Evolutionary conservation across 306 rosid species (phyloP), one percentile per base, ranked within the genome.

Genomic region (Dalbergia cultrata): DNA sequence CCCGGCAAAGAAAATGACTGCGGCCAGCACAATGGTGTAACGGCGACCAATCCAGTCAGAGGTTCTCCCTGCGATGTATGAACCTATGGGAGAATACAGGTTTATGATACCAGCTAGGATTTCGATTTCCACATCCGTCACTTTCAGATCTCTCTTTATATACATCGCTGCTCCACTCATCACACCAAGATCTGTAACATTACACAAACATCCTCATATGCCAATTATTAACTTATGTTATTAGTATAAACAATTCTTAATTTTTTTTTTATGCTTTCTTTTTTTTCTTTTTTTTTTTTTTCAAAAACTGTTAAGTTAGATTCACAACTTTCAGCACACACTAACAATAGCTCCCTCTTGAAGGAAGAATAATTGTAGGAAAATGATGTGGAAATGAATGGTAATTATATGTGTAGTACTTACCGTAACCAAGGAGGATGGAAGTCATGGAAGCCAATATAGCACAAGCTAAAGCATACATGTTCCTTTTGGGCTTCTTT

Each of bases 31-130:
- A 44, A 91, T 93, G 7, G 97, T 93, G 84, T 91, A 91, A 39
- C 95, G 97, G 5, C 98, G 87, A 8, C 98, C 98, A 5, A 93
- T 82, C 97, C 92, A 93, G 37, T 93, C 97, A 1, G 98, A 91
- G 3, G 93, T 89, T 87, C 90, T 78, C 0, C 98, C 98, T 0
- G 97, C 93, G 0, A 86, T 86, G 34, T 66, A 81, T 0, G 98
- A 89, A 16, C 98, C 98, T 16, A 91, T 34, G 4, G 90, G 90
- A 35, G 84, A 88, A 84, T 89, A 93, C 0, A 93, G 58, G 80
- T 87, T 91, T 22, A 93, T 78, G 58, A 93, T 91, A 2, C 97
- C 96, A 1, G 39, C 12, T 0, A 93, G 88, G 37, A 93, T 22
- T 67, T 91, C 96, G 2, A 93, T 68, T 44, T 93, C 10, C 3